These are phyloP conservation scores for Neofusicoccum ribis DNA, from an alignment of 2,329 filamentous ascomycete genomes.

Conservation along the genomic window DNA sequence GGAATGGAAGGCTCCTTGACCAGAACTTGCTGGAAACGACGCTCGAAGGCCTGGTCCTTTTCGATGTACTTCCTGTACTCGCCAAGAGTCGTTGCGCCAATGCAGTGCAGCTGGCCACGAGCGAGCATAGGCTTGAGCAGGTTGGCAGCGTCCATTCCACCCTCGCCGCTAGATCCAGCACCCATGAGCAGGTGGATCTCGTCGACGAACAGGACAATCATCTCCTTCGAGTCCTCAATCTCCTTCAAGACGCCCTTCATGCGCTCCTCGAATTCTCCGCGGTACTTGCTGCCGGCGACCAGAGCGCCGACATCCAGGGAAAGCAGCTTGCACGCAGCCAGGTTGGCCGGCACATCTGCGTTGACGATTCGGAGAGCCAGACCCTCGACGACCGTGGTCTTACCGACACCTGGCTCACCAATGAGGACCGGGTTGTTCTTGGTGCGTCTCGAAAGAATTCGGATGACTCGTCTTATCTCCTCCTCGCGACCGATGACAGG, in stretches of 20 bases:
- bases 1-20: constrained; percentile 89
- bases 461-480: constrained; percentile 87
- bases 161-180: constrained; percentile 88
- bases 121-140: constrained; percentile 97
- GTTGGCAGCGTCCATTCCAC: constrained; percentile 98
- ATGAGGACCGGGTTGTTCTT: constrained; percentile 99
- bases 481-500: constrained; percentile 96
- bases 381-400: constrained; percentile 96
- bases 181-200: constrained; percentile 99
- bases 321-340: constrained; percentile 89
- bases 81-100: constrained; percentile 89
- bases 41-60: constrained; percentile 96
- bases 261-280: constrained; percentile 96
- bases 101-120: constrained; percentile 93
- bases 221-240: constrained; percentile 90
- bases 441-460: constrained; percentile 87
- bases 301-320: constrained; percentile 94
- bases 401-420: constrained; percentile 96
- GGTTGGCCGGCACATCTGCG: constrained; percentile 90
- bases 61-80: constrained; percentile 99
- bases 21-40: constrained; percentile 96
- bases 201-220: constrained; percentile 97
- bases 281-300: constrained; percentile 96
- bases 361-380: constrained; percentile 95
- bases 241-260: constrained; percentile 99